These are phyloP conservation scores for Fusarium coffeatum DNA, from an alignment of 2,329 filamentous ascomycete species.

Conservation along the genomic window DNA sequence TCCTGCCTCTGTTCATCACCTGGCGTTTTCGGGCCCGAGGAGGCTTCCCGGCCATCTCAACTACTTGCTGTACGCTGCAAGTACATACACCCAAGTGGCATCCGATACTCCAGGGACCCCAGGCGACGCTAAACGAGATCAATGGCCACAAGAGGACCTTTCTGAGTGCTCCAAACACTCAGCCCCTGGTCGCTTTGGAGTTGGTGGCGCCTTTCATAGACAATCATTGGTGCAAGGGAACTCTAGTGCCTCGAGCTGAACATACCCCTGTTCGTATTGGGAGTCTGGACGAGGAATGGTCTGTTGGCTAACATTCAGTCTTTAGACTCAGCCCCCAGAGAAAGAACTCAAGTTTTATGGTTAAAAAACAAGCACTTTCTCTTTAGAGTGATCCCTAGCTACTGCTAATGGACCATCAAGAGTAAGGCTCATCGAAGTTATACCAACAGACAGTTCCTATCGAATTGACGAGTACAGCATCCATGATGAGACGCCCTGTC, in stretches of 20 bases:
- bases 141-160: slow-evolving; percentile 26
- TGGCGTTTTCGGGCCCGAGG: slow-evolving; percentile 8
- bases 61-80: slow-evolving; percentile 10
- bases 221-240: slow-evolving; percentile 27
- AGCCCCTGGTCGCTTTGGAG: slow-evolving; percentile 17
- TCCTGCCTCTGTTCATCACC: slow-evolving; percentile 16
- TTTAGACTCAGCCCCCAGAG: slow-evolving; percentile 23
- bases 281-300: slow-evolving; percentile 18
- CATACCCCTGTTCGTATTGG: slow-evolving; percentile 7
- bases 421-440: too few species aligned
- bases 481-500: background rate
- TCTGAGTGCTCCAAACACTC: slow-evolving; percentile 11
- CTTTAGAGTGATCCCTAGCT: background rate
- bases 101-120: slow-evolving; percentile 19
- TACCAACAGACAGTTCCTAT: background rate
- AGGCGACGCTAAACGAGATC: slow-evolving; percentile 20
- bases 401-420: background rate
- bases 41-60: slow-evolving; percentile 14
- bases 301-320: slow-evolving; percentile 4
- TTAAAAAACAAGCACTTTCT: slow-evolving; percentile 12
- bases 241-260: slow-evolving; percentile 42
- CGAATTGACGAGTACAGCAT: background rate
- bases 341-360: slow-evolving; percentile 20
- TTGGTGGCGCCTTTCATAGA: slow-evolving; percentile 19
- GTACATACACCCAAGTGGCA: slow-evolving; percentile 10